These are phyloP conservation scores for Phytophthora tubulina DNA, from an alignment of 352 stramenopile genomes.

Conservation along the genomic window DNA sequence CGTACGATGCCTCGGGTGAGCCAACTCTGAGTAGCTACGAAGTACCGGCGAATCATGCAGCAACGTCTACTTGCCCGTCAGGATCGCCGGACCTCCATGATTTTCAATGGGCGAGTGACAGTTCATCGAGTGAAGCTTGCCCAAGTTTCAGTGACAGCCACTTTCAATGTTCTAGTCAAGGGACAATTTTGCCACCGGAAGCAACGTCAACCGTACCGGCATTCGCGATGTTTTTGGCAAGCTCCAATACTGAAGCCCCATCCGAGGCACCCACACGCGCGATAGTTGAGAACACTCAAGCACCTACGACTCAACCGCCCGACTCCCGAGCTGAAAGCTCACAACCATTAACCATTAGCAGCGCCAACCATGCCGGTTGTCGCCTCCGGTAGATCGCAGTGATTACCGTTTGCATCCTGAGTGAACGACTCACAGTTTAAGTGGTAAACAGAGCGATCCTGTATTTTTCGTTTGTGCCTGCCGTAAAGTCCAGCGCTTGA, in stretches of 20 bases:
- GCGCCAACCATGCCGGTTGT: background rate
- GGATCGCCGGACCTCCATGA: slow-evolving; percentile 1
- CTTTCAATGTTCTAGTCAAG: slow-evolving; percentile 19
- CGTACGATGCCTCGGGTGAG: slow-evolving; percentile 44
- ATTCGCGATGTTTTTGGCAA: slow-evolving; percentile 3
- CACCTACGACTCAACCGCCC: background rate
- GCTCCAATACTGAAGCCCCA: background rate
- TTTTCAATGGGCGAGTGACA: slow-evolving; percentile 23
- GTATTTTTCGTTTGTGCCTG: slow-evolving; percentile 3
- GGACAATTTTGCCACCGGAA: background rate
- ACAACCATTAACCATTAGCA: slow-evolving; percentile 1
- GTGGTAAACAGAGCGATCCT: background rate
- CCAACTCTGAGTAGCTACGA: slow-evolving; percentile 39
- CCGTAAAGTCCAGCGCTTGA: background rate
- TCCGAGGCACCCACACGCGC: background rate
- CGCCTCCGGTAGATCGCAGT: slow-evolving; percentile 1
- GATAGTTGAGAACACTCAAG: background rate
- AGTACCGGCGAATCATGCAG: slow-evolving; percentile 31
- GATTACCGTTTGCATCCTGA: background rate
- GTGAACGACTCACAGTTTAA: background rate
- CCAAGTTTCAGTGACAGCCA: background rate
- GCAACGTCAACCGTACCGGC: background rate
- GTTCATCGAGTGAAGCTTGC: slow-evolving; percentile 18
- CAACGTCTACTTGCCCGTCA: slow-evolving; percentile 31
- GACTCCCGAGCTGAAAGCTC: slow-evolving; percentile 3